phyloP scores from a whole-genome alignment of 495 filamentous ascomycete species.

The Neurospora terricola region DNA sequence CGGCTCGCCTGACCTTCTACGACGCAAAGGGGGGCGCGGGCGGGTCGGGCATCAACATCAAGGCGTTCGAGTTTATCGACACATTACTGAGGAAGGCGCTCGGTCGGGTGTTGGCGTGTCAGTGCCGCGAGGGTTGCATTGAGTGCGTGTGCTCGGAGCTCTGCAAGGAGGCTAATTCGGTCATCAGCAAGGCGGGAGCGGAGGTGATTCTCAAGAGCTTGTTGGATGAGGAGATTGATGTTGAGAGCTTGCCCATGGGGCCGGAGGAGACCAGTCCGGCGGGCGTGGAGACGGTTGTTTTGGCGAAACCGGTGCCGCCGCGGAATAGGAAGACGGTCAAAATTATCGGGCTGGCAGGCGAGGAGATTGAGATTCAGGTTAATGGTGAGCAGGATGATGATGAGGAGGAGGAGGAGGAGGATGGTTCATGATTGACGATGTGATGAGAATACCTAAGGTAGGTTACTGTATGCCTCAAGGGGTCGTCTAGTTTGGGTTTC shows the following conservation, averaged over 20 bases:
- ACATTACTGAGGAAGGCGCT: constrained; percentile 66
- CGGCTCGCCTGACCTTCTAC: constrained; percentile 86
- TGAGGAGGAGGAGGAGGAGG: neutral
- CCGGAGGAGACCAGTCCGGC: constrained; percentile 54
- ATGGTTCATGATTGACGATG: neutral
- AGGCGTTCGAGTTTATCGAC: constrained; percentile 89
- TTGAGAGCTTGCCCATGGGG: constrained; percentile 73
- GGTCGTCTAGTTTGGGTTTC: neutral
- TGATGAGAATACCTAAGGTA: neutral
- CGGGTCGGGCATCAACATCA: constrained; percentile 76
- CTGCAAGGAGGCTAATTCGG: constrained; percentile 80
- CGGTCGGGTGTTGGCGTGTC: constrained; percentile 57
- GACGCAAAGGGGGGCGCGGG: constrained; percentile 81
- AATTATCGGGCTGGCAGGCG: constrained; percentile 11
- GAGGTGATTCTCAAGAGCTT: constrained; percentile 68
- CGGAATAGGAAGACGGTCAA: constrained; percentile 10
- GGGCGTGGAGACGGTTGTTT: constrained; percentile 77
- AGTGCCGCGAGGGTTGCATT: constrained; percentile 70
- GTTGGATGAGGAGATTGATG: constrained; percentile 64
- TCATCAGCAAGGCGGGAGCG: constrained; percentile 87
- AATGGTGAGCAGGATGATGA: neutral
- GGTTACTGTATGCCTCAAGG: neutral
- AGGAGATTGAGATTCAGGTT: constrained; percentile 5
- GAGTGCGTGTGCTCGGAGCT: constrained; percentile 80
- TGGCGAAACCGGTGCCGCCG: constrained; percentile 50